phyloP scores from a whole-genome alignment of 495 filamentous ascomycete genomes.

The Penicillium cosmopolitanum region DNA sequence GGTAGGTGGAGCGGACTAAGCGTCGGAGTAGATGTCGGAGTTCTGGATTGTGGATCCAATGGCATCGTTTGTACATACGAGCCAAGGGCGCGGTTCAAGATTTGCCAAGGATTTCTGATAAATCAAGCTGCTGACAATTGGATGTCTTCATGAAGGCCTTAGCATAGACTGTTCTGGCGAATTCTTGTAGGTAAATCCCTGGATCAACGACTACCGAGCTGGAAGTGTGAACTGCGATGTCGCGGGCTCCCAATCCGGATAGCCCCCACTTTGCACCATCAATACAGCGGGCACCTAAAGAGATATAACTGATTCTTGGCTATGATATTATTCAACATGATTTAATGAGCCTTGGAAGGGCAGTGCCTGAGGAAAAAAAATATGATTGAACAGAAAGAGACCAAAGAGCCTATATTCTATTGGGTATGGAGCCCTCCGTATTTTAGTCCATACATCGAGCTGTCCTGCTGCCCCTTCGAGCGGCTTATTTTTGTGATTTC shows the following conservation, averaged over 20 bases:
- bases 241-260: conserved; percentile 14
- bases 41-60: not conserved
- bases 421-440: no score
- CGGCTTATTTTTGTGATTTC: not conserved
- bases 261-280: not conserved
- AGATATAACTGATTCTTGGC: no score
- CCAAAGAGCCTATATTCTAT: not conserved
- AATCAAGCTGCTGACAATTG: not conserved
- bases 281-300: no score
- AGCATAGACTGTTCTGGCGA: no score
- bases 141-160: not conserved
- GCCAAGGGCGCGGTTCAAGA: not conserved
- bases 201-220: no score
- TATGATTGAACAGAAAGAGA: not conserved
- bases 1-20: conserved; percentile 3
- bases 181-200: no score
- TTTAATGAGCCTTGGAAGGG: no score
- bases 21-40: conserved; percentile 14
- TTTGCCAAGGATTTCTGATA: conserved; percentile 3
- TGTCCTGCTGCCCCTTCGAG: not conserved
- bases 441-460: no score
- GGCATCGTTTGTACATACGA: no score
- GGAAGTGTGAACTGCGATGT: not conserved
- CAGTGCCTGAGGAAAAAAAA: not conserved
- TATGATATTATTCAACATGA: no score